Conservation (phyloP, 2,329 filamentous ascomycete species). For the Epichloe amarillans region DNA sequence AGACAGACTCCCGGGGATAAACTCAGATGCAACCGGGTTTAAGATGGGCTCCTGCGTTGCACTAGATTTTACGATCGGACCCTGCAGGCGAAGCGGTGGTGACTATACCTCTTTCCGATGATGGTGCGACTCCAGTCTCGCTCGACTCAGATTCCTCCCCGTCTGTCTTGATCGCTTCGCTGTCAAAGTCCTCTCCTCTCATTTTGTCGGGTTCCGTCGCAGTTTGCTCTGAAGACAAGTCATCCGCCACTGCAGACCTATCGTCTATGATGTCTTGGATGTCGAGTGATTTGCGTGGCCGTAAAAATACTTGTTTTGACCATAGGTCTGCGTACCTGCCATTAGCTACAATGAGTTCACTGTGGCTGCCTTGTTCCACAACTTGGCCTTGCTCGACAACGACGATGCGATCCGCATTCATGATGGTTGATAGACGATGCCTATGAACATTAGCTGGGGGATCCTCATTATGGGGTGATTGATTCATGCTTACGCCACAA, state of each 20-base stretch:
- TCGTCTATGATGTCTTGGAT: constrained; percentile 5
- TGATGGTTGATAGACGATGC: constrained; percentile 57
- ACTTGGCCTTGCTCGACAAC: constrained; percentile 50
- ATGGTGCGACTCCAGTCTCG: constrained; percentile 21
- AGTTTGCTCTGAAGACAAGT: constrained; percentile 23
- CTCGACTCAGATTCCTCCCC: constrained; percentile 11
- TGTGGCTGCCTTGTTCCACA: constrained; percentile 49
- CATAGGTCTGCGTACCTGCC: constrained; percentile 53
- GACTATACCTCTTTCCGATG: constrained; percentile 35
- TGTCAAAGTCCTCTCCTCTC: constrained; percentile 9
- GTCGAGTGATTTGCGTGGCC: constrained; percentile 26
- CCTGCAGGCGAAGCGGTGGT: not conserved
- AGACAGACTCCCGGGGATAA: constrained; percentile 29
- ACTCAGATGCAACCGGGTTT: constrained; percentile 42
- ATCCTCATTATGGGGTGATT: no score
- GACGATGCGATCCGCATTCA: constrained; percentile 54
- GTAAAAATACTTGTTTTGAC: constrained; percentile 47
- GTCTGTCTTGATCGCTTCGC: constrained; percentile 11
- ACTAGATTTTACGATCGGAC: constrained; percentile 26
- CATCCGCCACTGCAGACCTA: constrained; percentile 19
- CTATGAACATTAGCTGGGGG: constrained; percentile 20
- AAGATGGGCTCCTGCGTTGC: constrained; percentile 35
- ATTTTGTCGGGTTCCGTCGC: constrained; percentile 21
- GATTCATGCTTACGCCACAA: constrained; percentile 40
- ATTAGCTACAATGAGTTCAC: constrained; percentile 40